Evolutionary conservation across 345 rosid species (phyloP).

Genomic region (Melaleuca alternifolia): DNA sequence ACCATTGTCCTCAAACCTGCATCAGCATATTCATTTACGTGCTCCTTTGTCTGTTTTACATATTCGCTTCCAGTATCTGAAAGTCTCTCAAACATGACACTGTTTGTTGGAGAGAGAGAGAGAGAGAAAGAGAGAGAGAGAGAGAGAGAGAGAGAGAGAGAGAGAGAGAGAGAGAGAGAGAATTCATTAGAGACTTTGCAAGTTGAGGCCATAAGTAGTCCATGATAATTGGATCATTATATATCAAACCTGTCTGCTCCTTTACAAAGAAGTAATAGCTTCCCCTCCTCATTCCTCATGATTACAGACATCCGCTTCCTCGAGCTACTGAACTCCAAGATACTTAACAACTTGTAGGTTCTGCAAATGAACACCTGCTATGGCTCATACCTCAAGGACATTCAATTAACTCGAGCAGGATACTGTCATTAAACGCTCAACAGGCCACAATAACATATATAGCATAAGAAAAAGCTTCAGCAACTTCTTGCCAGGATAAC

Average conservation of each 20-base stretch:
- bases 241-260: slow-evolving; percentile 90
- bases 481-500: neutral
- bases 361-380: slow-evolving; percentile 24
- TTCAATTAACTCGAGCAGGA: neutral
- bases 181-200: neutral
- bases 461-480: neutral
- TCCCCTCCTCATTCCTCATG: slow-evolving; percentile 57
- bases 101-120: slow-evolving; percentile 3
- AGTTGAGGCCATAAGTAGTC: neutral
- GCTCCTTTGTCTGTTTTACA: slow-evolving; percentile 59
- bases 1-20: slow-evolving; percentile 92
- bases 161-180: neutral
- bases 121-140: too few relatives aligned
- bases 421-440: neutral
- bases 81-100: slow-evolving; percentile 91
- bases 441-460: neutral
- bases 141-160: neutral
- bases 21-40: slow-evolving; percentile 74
- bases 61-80: slow-evolving; percentile 42
- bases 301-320: slow-evolving; percentile 93
- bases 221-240: neutral
- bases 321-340: slow-evolving; percentile 71
- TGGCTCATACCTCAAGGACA: neutral
- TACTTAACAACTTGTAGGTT: slow-evolving; percentile 50
- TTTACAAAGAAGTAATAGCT: slow-evolving; percentile 74